Evolutionary conservation across 148 eudicot genomes (phyloP).

Genomic region (Agrostemma githago): DNA sequence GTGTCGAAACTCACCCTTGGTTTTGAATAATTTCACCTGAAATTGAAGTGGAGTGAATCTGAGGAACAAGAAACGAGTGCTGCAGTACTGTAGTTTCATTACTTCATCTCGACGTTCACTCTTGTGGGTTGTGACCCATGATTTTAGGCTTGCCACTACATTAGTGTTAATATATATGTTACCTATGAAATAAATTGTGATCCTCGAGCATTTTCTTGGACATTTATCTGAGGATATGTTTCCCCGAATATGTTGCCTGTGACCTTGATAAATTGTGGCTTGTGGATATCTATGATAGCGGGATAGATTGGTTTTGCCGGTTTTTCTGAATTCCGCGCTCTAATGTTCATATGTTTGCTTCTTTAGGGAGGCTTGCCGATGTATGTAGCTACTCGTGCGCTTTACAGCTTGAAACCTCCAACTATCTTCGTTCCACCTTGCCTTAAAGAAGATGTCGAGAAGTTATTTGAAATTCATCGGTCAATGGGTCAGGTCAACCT

Average conservation of each 20-base stretch:
- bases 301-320: not conserved
- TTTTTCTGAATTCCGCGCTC: not conserved
- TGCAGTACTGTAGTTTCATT: not conserved
- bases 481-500: conserved; percentile 82
- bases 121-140: not conserved
- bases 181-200: not conserved
- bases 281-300: not conserved
- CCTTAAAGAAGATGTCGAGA: conserved; percentile 85
- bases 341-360: conserved; percentile 19
- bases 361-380: conserved; percentile 92
- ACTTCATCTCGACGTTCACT: not conserved
- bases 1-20: too few relatives aligned
- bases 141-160: not conserved
- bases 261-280: not conserved
- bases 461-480: conserved; percentile 75
- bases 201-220: not conserved
- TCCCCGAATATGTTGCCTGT: not conserved
- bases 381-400: conserved; percentile 90
- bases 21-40: too few relatives aligned
- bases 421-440: conserved; percentile 87
- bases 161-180: not conserved
- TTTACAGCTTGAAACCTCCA: conserved; percentile 85
- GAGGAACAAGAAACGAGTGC: not conserved
- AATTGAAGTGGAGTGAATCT: not conserved
- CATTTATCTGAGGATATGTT: not conserved